Conservation (phyloP, 2,329 filamentous ascomycete species). For the Epichloe baconii region DNA sequence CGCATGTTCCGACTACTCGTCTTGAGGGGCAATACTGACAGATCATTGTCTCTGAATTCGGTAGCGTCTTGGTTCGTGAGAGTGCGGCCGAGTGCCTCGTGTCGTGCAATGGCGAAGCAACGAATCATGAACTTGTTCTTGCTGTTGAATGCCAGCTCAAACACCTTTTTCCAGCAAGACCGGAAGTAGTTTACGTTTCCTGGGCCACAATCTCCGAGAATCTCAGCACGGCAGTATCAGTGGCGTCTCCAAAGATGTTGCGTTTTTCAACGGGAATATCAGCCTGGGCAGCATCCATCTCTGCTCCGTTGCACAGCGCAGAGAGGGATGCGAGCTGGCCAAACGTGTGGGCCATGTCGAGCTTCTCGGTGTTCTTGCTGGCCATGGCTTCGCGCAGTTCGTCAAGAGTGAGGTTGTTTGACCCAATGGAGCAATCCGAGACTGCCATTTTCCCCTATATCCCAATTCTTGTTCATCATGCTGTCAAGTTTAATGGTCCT, state of each 20-base stretch:
- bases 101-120: constrained; percentile 34
- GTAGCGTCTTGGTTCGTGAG: constrained; percentile 22
- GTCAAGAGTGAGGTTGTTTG: constrained; percentile 34
- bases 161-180: constrained; percentile 50
- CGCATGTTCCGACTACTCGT: too few relatives aligned
- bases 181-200: constrained; percentile 45
- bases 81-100: constrained; percentile 21
- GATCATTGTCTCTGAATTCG: constrained; percentile 22
- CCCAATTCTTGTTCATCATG: too few relatives aligned
- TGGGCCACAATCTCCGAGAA: constrained; percentile 49
- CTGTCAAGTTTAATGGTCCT: too few relatives aligned
- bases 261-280: constrained; percentile 46
- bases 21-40: constrained; percentile 15
- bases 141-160: constrained; percentile 63
- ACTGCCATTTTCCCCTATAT: constrained; percentile 57
- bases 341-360: constrained; percentile 20
- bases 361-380: constrained; percentile 19
- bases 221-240: constrained; percentile 60
- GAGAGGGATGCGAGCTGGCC: constrained; percentile 47
- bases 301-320: constrained; percentile 61
- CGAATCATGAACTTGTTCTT: constrained; percentile 76
- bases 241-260: constrained; percentile 61
- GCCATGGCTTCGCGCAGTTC: constrained; percentile 30
- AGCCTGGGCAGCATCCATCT: constrained; percentile 55
- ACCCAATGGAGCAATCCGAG: constrained; percentile 51